phyloP scores from a whole-genome alignment of 75 land plant genomes.

The Picea sitchensis region DNA sequence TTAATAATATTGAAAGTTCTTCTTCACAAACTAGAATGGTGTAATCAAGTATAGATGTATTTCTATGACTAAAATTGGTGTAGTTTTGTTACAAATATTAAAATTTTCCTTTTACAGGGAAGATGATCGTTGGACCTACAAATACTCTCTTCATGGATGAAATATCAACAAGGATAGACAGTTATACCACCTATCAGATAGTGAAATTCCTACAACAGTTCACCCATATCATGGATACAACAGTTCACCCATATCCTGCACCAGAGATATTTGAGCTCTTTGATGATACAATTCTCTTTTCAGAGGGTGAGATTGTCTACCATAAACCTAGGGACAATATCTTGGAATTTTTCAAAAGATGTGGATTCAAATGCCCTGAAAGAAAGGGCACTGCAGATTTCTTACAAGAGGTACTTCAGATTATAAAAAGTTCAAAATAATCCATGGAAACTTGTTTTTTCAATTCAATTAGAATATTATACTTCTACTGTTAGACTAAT shows the following conservation, averaged over 20 bases:
- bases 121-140: constrained; percentile 88
- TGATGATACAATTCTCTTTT: constrained; percentile 67
- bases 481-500: too few species aligned
- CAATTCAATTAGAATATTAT: too few species aligned
- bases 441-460: too few species aligned
- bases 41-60: too few species aligned
- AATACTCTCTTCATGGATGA: constrained; percentile 85
- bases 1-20: too few species aligned
- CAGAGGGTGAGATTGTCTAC: constrained; percentile 78
- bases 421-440: too few species aligned
- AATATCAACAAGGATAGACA: constrained; percentile 84
- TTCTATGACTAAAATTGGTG: too few species aligned
- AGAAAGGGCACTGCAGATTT: constrained; percentile 10
- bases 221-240: constrained; percentile 62
- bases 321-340: constrained; percentile 72
- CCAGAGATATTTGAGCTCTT: constrained; percentile 47
- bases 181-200: constrained; percentile 80
- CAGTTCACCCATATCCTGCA: too few species aligned
- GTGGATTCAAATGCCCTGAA: constrained; percentile 18
- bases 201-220: constrained; percentile 83
- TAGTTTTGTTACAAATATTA: too few species aligned
- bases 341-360: constrained; percentile 67
- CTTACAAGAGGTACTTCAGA: constrained; percentile 23
- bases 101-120: neutral
- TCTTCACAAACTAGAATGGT: too few species aligned